These are phyloP conservation scores for Desmodesmus armatus DNA, from an alignment of 139 green algal species.

Conservation along the genomic window DNA sequence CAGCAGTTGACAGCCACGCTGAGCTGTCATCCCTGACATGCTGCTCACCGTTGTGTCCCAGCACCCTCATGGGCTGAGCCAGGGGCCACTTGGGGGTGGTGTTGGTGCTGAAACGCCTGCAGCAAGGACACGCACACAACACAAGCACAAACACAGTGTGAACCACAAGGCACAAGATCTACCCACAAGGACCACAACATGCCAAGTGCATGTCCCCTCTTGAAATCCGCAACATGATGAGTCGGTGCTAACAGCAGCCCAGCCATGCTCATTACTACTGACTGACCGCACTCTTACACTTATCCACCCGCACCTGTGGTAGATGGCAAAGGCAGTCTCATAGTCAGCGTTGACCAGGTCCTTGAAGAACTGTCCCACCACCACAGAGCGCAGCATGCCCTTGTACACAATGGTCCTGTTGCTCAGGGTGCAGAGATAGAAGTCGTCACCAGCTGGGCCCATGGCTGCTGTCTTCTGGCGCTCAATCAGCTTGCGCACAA, in stretches of 20 bases:
- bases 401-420: conserved; percentile 98
- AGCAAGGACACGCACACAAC: no score
- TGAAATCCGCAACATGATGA: no score
- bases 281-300: no score
- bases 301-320: no score
- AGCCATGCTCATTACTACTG: no score
- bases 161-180: no score
- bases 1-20: no score
- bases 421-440: conserved; percentile 94
- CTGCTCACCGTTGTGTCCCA: conserved; percentile 98
- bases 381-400: conserved; percentile 92
- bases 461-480: conserved; percentile 69
- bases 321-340: conserved; percentile 94
- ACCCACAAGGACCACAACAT: no score
- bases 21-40: no score
- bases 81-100: conserved; percentile 98
- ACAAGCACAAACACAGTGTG: no score
- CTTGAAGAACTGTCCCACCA: conserved; percentile 91
- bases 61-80: conserved; percentile 97
- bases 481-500: conserved; percentile 95
- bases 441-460: conserved; percentile 72
- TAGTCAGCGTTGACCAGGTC: conserved; percentile 92
- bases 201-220: no score
- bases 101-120: conserved; percentile 99
- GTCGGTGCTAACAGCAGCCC: no score